Conservation (phyloP, 768 basidiomycete genomes). For the Boletus coccyginus region DNA sequence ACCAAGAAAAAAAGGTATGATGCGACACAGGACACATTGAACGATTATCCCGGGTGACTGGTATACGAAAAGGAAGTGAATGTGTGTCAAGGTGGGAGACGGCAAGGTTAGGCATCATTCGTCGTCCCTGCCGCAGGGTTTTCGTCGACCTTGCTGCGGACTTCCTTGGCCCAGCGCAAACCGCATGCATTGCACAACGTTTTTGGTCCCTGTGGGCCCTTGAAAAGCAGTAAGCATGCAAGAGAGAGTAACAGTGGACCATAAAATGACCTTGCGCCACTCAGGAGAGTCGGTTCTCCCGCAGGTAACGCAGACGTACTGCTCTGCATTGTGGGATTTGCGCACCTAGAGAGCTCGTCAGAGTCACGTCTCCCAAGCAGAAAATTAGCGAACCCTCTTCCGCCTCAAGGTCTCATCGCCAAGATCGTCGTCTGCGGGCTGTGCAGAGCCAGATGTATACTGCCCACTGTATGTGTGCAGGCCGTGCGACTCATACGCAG, state of each 20-base stretch:
- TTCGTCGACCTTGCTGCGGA: constrained; percentile 43
- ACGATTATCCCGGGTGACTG: constrained; percentile 3
- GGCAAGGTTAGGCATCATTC: constrained; percentile 11
- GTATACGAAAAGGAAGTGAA: not conserved
- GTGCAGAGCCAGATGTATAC: constrained; percentile 14
- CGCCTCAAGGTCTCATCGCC: constrained; percentile 53
- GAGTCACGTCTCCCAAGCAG: not conserved
- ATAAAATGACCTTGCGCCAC: constrained; percentile 76
- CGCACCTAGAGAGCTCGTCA: constrained; percentile 17
- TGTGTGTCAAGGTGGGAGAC: not conserved
- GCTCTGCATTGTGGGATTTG: constrained; percentile 52
- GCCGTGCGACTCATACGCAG: constrained; percentile 21
- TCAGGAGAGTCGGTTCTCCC: constrained; percentile 96
- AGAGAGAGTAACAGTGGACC: not conserved
- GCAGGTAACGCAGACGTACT: constrained; percentile 88
- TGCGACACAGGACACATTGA: not conserved
- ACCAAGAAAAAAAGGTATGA: constrained; percentile 13
- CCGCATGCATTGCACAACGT: constrained; percentile 98
- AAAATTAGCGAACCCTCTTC: constrained; percentile 51
- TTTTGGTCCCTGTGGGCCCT: constrained; percentile 94
- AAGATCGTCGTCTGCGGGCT: constrained; percentile 39
- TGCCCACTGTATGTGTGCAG: constrained; percentile 15
- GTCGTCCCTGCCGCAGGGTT: constrained; percentile 24
- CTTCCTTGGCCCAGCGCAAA: constrained; percentile 85
- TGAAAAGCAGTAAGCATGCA: constrained; percentile 18